Evolutionary conservation across 1,284 basidiomycete genomes (phyloP).

Genomic region (Pseudozyma hubeiensis): DNA sequence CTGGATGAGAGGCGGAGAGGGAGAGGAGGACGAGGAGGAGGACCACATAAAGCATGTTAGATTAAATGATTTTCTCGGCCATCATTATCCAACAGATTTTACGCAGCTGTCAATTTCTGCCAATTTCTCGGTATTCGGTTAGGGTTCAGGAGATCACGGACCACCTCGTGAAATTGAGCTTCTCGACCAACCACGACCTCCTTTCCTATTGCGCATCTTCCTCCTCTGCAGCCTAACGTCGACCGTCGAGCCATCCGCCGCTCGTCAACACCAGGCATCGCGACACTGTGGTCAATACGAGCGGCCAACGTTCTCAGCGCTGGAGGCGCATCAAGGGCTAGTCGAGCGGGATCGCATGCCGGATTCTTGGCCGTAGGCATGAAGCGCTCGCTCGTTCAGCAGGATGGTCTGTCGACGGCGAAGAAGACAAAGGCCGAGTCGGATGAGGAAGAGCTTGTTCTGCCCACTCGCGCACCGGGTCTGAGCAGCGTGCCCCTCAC

Average conservation of each 20-base stretch:
- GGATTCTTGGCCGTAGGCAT: background rate
- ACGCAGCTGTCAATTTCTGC: too few relatives aligned
- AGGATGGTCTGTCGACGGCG: background rate
- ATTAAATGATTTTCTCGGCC: too few relatives aligned
- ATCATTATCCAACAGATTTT: too few relatives aligned
- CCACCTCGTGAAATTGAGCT: background rate
- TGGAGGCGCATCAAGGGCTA: slow-evolving; percentile 10
- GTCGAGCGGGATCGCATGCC: background rate
- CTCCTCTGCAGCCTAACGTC: too few relatives aligned
- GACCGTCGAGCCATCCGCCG: too few relatives aligned
- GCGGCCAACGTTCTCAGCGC: slow-evolving; percentile 1
- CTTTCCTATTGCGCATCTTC: too few relatives aligned
- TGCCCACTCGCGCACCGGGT: slow-evolving; percentile 9
- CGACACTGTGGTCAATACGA: slow-evolving; percentile 21
- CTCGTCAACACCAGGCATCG: background rate
- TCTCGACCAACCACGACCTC: too few relatives aligned
- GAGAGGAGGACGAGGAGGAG: slow-evolving; percentile 3
- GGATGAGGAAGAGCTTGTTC: slow-evolving; percentile 9
- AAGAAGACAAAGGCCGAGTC: slow-evolving; percentile 24
- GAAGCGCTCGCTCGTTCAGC: slow-evolving; percentile 23
- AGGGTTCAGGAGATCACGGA: slow-evolving; percentile 13
- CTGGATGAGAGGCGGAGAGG: background rate
- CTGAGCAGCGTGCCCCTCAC: background rate
- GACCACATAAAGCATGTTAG: background rate
- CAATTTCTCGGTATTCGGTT: too few relatives aligned